Evolutionary conservation across 1,284 basidiomycete species (phyloP).

Genomic region (Fomitopsis schrenkii): DNA sequence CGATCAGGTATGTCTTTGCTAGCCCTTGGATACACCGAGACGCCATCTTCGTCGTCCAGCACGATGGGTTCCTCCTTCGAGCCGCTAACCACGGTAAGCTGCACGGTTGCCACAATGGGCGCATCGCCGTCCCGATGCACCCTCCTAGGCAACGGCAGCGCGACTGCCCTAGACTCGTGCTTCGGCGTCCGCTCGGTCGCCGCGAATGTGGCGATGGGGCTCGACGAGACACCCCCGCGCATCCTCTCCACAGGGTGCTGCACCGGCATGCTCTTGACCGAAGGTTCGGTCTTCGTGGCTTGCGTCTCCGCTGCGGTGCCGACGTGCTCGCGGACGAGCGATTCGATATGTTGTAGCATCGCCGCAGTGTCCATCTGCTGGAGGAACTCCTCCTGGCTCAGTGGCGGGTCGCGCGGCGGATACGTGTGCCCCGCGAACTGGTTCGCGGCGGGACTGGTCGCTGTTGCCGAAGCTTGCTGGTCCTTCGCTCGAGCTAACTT

Average conservation of each 20-base stretch:
- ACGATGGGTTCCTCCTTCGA: neutral
- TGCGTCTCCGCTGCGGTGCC: neutral
- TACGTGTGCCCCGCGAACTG: neutral
- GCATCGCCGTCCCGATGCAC: neutral
- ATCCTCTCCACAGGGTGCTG: neutral
- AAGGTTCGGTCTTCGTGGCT: neutral
- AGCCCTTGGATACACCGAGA: neutral
- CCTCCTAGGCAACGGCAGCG: neutral
- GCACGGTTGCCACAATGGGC: neutral
- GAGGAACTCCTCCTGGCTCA: neutral
- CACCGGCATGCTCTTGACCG: neutral
- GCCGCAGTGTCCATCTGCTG: neutral
- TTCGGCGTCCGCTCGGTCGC: neutral
- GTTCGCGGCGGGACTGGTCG: neutral
- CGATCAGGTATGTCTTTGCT: neutral
- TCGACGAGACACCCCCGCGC: neutral
- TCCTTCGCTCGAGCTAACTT: neutral
- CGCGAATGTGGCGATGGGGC: neutral
- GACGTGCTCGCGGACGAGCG: neutral
- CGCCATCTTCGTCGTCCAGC: neutral
- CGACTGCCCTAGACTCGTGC: neutral
- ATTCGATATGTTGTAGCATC: constrained; percentile 1
- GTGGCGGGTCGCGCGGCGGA: neutral
- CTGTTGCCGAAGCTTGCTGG: neutral
- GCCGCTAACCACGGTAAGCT: no score